Percentiles rank a stretch among this genome's conserved stretches.
phyloP scores from a whole-genome alignment of 441 rosid genomes.

The Euphorbia corollata region DNA sequence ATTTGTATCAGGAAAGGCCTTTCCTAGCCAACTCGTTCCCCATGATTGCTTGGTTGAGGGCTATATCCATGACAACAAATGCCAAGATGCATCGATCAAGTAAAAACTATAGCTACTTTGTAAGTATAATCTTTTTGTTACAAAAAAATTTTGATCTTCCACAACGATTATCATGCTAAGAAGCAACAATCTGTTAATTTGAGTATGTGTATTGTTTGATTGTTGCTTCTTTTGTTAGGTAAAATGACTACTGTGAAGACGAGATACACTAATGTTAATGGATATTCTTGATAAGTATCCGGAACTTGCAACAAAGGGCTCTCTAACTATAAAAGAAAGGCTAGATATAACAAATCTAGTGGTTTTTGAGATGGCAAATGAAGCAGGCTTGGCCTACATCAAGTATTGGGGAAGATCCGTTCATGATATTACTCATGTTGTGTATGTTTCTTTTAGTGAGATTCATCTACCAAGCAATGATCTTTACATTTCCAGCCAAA shows the following conservation, averaged over 20 bases:
- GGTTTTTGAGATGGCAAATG: constrained; percentile 73
- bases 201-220: neutral
- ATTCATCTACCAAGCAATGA: constrained; percentile 84
- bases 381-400: constrained; percentile 75
- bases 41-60: constrained; percentile 87
- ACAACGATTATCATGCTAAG: too few relatives aligned
- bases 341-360: constrained; percentile 85
- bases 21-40: constrained; percentile 69
- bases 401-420: constrained; percentile 75
- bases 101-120: constrained; percentile 79
- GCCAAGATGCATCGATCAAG: constrained; percentile 58
- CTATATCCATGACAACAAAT: constrained; percentile 72
- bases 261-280: constrained; percentile 67
- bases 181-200: neutral
- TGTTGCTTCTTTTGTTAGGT: constrained; percentile 36
- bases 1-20: constrained; percentile 84
- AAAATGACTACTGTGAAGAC: constrained; percentile 91
- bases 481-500: constrained; percentile 58
- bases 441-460: constrained; percentile 87
- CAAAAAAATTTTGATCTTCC: too few relatives aligned
- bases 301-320: constrained; percentile 67
- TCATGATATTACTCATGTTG: constrained; percentile 68
- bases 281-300: constrained; percentile 78
- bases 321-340: constrained; percentile 70
- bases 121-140: constrained; percentile 27